These are phyloP conservation scores for Rhodotorula kratochvilovae DNA, from an alignment of 768 basidiomycete genomes.

Conservation along the genomic window DNA sequence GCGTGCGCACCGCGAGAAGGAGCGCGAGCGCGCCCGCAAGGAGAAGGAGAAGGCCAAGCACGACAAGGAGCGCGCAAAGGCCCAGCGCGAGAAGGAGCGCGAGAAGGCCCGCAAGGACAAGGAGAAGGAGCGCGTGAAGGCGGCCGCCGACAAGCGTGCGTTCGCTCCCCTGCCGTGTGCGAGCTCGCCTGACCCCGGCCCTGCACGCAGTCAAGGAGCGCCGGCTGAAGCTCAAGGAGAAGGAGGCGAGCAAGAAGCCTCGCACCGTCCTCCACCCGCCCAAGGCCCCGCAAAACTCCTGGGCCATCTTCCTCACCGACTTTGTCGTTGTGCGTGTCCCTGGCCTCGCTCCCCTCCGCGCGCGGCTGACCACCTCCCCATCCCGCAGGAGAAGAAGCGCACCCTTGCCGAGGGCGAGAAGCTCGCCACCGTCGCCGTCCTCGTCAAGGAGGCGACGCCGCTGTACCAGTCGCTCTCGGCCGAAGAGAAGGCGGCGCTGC, in stretches of 20 bases:
- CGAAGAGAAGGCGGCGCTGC: slow-evolving; percentile 6
- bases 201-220: neutral
- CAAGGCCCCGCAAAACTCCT: slow-evolving; percentile 19
- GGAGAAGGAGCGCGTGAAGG: slow-evolving; percentile 12
- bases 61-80: slow-evolving; percentile 25
- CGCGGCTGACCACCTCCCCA: neutral
- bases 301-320: slow-evolving; percentile 30
- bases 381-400: slow-evolving; percentile 17
- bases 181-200: no score
- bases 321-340: slow-evolving; percentile 19
- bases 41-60: slow-evolving; percentile 19
- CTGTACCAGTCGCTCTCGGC: slow-evolving; percentile 15
- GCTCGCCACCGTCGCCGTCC: neutral
- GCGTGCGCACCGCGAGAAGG: slow-evolving; percentile 2
- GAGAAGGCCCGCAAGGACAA: slow-evolving; percentile 11
- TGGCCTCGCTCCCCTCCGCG: neutral
- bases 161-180: neutral
- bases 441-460: slow-evolving; percentile 10
- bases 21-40: slow-evolving; percentile 18
- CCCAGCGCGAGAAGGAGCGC: slow-evolving; percentile 16
- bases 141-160: neutral
- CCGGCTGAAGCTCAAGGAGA: no score
- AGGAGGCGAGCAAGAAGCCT: neutral
- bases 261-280: slow-evolving; percentile 23
- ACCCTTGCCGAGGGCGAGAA: neutral